Evolutionary conservation across 768 basidiomycete species (phyloP).

Genomic region (Mycena belliarum): DNA sequence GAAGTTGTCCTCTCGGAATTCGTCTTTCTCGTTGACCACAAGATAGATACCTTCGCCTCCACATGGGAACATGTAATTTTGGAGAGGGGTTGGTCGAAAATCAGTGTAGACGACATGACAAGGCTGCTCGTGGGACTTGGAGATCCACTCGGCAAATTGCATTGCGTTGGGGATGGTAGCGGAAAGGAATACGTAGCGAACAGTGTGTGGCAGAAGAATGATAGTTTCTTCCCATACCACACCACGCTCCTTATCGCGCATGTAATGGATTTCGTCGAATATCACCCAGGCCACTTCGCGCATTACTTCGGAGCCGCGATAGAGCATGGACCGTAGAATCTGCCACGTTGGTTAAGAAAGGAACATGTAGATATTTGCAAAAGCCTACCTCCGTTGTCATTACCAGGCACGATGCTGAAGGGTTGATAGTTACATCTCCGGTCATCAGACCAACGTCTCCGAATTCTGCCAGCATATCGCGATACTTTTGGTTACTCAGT

Average conservation of each 20-base stretch:
- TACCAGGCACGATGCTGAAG: slow-evolving; percentile 93
- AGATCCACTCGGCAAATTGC: slow-evolving; percentile 99
- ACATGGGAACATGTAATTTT: slow-evolving; percentile 96
- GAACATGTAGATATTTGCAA: neutral
- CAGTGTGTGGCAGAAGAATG: slow-evolving; percentile 92
- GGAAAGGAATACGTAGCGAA: slow-evolving; percentile 97
- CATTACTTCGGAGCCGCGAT: slow-evolving; percentile 98
- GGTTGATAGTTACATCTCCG: slow-evolving; percentile 98
- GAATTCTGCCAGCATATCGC: slow-evolving; percentile 96
- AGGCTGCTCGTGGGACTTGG: slow-evolving; percentile 94
- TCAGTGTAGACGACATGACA: slow-evolving; percentile 99
- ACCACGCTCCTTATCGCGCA: slow-evolving; percentile 98
- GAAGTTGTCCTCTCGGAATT: slow-evolving; percentile 97
- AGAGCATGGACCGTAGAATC: slow-evolving; percentile 99
- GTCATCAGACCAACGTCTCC: slow-evolving; percentile 99
- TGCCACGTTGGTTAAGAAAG: slow-evolving; percentile 31
- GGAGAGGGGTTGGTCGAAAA: slow-evolving; percentile 96
- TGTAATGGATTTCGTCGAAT: slow-evolving; percentile 99
- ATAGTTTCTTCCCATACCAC: slow-evolving; percentile 99
- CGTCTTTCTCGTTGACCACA: slow-evolving; percentile 98
- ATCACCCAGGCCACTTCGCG: slow-evolving; percentile 99
- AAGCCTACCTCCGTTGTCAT: slow-evolving; percentile 94
- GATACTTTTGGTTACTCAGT: slow-evolving; percentile 97
- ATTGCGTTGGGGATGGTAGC: slow-evolving; percentile 99
- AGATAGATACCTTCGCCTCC: slow-evolving; percentile 97